Evolutionary conservation across 2,329 filamentous ascomycete species (phyloP), one percentile per base, ranked within the genome.

Genomic region (Monascus ruber): DNA sequence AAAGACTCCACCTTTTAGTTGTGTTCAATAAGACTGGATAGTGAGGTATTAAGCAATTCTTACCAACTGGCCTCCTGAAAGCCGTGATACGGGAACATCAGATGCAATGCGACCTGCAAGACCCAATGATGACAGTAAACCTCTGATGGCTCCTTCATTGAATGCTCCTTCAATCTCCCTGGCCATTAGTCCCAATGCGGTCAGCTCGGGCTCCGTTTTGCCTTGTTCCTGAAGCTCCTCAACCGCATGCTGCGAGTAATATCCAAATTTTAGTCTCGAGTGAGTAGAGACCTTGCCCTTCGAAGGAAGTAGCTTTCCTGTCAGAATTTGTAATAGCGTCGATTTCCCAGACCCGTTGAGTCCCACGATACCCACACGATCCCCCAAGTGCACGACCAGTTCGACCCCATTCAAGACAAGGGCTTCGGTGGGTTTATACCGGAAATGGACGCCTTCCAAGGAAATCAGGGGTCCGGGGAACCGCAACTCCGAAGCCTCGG

Each of bases 341-440:
- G 83, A 85, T 59, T 93, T 93, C 2, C 86, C 86, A 1, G 77
- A 75, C 1, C 85, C 86, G 55, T 93, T 93, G 33, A 91, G 68
- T 0, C 85, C 86, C 24, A 85, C 69, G 32, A 93, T 71, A 0
- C 83, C 85, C 24, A 89, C 68, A 1, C 85, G 73, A 46, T 86
- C 82, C 6, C 84, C 82, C 56, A 78, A 76, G 42, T 83, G 74
- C 8, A 93, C 73, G 0, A 79, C 80, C 8, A 93, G 61, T 36
- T 72, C 76, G 26, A 88, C 62, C 6, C 79, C 76, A 24, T 76
- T 71, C 10, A 91, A 58, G 6, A 81, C 66, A 1, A 63, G 52
- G 4, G 66, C 62, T 25, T 59, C 49, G 5, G 56, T 53, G 24
- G 53, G 55, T 42, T 55, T 68, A 54, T 91, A 89, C 2, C 71